Base-by-base conservation (phyloP, 1,284 basidiomycete species). In the Sanghuangporus baumii region DNA sequence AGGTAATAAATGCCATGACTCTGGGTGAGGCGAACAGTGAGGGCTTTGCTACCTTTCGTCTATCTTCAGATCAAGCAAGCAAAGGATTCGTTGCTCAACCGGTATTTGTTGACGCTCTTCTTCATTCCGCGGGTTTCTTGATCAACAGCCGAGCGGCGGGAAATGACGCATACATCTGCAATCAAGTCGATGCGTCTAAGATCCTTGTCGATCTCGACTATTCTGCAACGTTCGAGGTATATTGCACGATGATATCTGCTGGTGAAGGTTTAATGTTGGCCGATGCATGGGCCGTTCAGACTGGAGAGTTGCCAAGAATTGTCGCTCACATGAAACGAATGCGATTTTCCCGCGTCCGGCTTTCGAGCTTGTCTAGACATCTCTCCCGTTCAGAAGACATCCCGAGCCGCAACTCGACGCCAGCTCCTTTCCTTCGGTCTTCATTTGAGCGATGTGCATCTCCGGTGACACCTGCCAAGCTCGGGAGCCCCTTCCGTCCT, bases 51-150 rank as follows among this genome's bases (percentile, higher is more conserved):
- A 71, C 73, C 0, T 71, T 87, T 36, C 70, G 73, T 40, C 71
- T 86, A 8, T 79, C 80, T 1, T 54, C 66, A 0, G 67, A 71
- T 31, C 67, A 75, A 38, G 67, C 74, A 41, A 64, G 67, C 12
- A 74, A 74, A 23, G 66, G 70, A 9, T 81, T 78, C 65, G 73
- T 77, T 3, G 73, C 76, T 3, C 79, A 84, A 62, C 81, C 84
- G 0, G 69, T 87, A n/a, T 87, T 88, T 71, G 74, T 82, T 58
- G 88, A 91, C 67, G 82, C 84, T 0, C 74, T 90, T 26, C 75
- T 89, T 37, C 88, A 91, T 64, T 77, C 82, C 37, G 82, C 86
- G 0, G 88, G 88, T 1, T 88, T 91, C 71, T 73, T 89, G 48
- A 78, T 82, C 34, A 91, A 90, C 71, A 71, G 84, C 69, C 79